Base-by-base conservation (phyloP, 2,329 filamentous ascomycete genomes). In the Alternaria sp. region DNA sequence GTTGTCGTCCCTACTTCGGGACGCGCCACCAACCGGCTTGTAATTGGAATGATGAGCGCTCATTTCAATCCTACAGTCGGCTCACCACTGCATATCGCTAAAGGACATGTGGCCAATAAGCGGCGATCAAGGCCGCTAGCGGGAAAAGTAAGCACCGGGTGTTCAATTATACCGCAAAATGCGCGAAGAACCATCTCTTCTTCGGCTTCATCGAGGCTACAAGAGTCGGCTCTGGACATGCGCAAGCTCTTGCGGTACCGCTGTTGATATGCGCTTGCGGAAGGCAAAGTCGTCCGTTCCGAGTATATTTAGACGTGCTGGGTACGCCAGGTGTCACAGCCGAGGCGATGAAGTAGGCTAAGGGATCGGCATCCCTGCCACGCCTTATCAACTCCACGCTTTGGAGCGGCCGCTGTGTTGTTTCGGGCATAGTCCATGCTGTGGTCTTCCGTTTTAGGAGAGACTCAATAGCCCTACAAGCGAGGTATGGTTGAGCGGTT, bases 341-440 rank as follows among this genome's bases (percentile, higher is more conserved):
- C 41, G 9, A 47, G 51, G 36, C 38, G 39, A 39, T 53, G 18
- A 26, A 2, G 51, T 30, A n/a, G 38, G 43, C 53, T 48, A 39
- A 41, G 42, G 28, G 44, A 48, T 49, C 28, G 20, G 9, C 20
- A 58, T 49, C 60, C 63, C 51, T 60, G 54, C 22, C 24, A 16
- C 51, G 57, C 60, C 56, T 61, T 63, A 61, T 65, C 63, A 56
- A 39, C 47, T 58, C 54, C 47, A 53, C 61, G 57, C 41, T 43
- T 41, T 43, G 32, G 39, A 26, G 44, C 54, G 59, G 58, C 26
- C 54, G 38, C 58, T 61, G 47, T 30, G 39, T 34, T 48, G 54
- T 32, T 58, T 63, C 38, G 8, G 54, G 60, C 20, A 39, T 53
- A 55, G 51, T 22, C 26, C n/a, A 36, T 9, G 20, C 44, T 51